A percentile compares a stretch with the other conserved stretches of the same genome.
Evolutionary conservation across 192 early-diverging fungal species (phyloP).

Genomic region (Umbelopsis sp.): DNA sequence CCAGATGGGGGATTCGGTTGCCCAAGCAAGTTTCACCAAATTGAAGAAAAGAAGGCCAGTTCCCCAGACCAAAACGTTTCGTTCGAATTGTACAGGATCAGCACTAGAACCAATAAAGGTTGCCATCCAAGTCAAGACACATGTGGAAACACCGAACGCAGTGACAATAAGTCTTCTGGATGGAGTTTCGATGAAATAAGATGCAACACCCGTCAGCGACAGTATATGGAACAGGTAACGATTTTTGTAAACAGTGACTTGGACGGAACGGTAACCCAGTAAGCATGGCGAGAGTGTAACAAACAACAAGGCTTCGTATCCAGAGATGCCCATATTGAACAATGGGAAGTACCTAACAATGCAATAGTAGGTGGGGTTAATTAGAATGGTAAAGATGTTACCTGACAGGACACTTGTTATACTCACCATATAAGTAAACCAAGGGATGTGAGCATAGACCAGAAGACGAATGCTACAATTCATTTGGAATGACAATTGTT

Average conservation of each 20-base stretch:
- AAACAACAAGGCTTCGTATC: constrained; percentile 73
- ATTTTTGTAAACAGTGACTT: constrained; percentile 51
- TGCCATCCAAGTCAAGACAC: constrained; percentile 57
- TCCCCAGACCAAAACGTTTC: constrained; percentile 63
- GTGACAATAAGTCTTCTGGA: constrained; percentile 59
- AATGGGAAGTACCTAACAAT: constrained; percentile 80
- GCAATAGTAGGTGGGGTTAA: not conserved
- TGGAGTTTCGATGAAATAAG: constrained; percentile 61
- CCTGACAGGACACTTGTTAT: not conserved
- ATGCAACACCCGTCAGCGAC: constrained; percentile 63
- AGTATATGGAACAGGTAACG: constrained; percentile 57
- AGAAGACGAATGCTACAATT: constrained; percentile 69
- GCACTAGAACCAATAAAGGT: constrained; percentile 56
- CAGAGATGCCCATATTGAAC: constrained; percentile 86
- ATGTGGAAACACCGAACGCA: constrained; percentile 59
- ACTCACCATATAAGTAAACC: constrained; percentile 51
- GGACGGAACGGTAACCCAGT: constrained; percentile 57
- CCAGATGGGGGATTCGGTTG: constrained; percentile 80
- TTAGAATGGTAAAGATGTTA: not conserved
- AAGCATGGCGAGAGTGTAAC: constrained; percentile 58
- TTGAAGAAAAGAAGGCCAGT: constrained; percentile 68
- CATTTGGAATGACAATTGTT: not conserved
- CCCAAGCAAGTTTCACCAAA: constrained; percentile 74
- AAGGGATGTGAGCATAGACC: constrained; percentile 78
- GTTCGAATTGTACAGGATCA: constrained; percentile 59